Base-by-base conservation (phyloP, 805 yeast genomes). In the Nadsonia fulvescens region DNA sequence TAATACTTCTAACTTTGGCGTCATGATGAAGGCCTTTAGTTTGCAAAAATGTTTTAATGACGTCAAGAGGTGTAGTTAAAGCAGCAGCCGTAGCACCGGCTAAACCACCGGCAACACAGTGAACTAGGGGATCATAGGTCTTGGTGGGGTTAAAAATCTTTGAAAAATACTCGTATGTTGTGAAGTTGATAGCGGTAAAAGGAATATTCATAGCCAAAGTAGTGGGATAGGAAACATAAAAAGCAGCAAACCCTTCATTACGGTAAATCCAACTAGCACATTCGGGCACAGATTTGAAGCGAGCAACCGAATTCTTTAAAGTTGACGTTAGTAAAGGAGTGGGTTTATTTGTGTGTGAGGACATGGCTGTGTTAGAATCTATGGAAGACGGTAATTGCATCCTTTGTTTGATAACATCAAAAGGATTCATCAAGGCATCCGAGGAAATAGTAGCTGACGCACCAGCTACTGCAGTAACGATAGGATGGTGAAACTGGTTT, bases 61-160 rank as follows among this genome's bases (percentile, higher is more conserved):
- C 89, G 50, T 86, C 98, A 35, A 86, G 61, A 4, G 98, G 98
- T 12, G 86, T 86, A 7, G 95, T 86, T 22, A 83, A 56, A 2
- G 93, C 96, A 6, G 95, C 93, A 15, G 95, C 91, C 9, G 76
- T 61, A 4, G 93, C 96, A 33, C 96, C 98, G 17, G 94, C 82
- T 5, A 83, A 51, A 26, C 92, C 96, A 38, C 98, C 98, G 32
- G 83, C 63, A 10, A 89, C 61, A 53, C 95, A 83, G 52, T 86
- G 98, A 27, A 74, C 61, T 39, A 82, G 63, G 22, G 98, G 96
- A 47, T 86, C 86, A 54, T 86, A 82, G 16, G 48, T 46, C 18
- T 61, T 49, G n/a, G 37, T 32, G 2, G 96, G 95, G 46, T 89
- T 89, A 32, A 86, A 57, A 10, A 73, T 33, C 35, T 71, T 67